Evolutionary conservation across 2,329 filamentous ascomycete species (phyloP).

Genomic region (Fusarium anguioides): DNA sequence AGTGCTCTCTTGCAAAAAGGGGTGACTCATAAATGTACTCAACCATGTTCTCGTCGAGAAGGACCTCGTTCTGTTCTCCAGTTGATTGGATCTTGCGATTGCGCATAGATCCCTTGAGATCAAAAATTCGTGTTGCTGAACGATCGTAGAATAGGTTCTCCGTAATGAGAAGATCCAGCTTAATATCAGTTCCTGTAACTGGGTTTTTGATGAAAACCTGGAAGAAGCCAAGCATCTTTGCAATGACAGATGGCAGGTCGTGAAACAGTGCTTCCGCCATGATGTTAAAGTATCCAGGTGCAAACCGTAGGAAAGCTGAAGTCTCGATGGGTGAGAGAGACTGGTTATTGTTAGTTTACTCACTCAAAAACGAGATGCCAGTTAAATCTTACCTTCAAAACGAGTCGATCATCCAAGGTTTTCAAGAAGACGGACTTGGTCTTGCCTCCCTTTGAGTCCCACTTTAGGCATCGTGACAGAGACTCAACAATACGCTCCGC

Average conservation of each 20-base stretch:
- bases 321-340: constrained; percentile 92
- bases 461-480: constrained; percentile 93
- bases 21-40: constrained; percentile 99
- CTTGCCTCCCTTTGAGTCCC: constrained; percentile 98
- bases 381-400: constrained; percentile 73
- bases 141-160: constrained; percentile 99
- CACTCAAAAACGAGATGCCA: background rate
- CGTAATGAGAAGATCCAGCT: constrained; percentile 93
- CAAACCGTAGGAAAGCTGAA: constrained; percentile 92
- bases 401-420: constrained; percentile 92
- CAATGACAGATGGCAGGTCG: constrained; percentile 93
- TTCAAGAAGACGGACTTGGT: constrained; percentile 98
- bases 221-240: constrained; percentile 99
- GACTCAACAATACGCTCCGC: constrained; percentile 95
- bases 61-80: constrained; percentile 93
- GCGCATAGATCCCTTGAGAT: constrained; percentile 97
- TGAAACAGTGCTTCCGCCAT: constrained; percentile 98
- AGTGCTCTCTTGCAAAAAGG: constrained; percentile 93
- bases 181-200: constrained; percentile 89
- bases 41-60: constrained; percentile 98
- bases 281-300: constrained; percentile 95
- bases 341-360: constrained; percentile 57
- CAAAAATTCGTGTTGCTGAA: constrained; percentile 87
- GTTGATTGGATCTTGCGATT: constrained; percentile 98
- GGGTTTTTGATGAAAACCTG: constrained; percentile 98